Evolutionary conservation across 1,284 basidiomycete genomes (phyloP).

Genomic region (Singerocomus rubriflavus): DNA sequence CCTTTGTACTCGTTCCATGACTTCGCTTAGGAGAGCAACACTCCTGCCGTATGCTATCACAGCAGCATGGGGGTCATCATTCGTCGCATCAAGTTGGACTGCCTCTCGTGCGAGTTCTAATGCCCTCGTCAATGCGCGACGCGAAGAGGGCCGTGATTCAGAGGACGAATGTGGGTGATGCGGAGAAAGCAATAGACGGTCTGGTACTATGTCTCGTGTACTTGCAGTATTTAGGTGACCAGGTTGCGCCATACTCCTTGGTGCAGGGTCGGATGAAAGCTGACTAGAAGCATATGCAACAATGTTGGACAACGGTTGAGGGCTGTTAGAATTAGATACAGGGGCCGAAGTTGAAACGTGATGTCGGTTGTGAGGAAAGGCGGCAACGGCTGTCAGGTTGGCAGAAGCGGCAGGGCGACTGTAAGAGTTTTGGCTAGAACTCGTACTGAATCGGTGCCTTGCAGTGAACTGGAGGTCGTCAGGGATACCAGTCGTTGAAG

Average conservation of each 20-base stretch:
- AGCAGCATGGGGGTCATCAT: constrained; percentile 77
- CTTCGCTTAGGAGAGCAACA: constrained; percentile 76
- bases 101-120: constrained; percentile 81
- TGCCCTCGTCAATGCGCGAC: constrained; percentile 73
- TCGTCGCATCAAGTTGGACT: constrained; percentile 75
- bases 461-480: constrained; percentile 22
- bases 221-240: constrained; percentile 37
- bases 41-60: constrained; percentile 79
- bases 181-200: constrained; percentile 45
- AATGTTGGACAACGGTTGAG: constrained; percentile 27
- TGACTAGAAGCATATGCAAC: constrained; percentile 34
- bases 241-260: constrained; percentile 46
- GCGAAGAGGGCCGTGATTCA: constrained; percentile 60
- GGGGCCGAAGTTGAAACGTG: constrained; percentile 40
- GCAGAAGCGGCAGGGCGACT: constrained; percentile 52
- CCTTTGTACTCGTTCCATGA: constrained; percentile 81
- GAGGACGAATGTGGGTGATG: constrained; percentile 36
- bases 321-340: constrained; percentile 24
- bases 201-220: constrained; percentile 39
- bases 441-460: constrained; percentile 29
- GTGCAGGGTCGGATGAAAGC: constrained; percentile 52
- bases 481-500: constrained; percentile 6
- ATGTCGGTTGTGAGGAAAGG: constrained; percentile 54
- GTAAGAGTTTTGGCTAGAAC: constrained; percentile 38
- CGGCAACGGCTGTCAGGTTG: constrained; percentile 54